Evolutionary conservation across 2,329 filamentous ascomycete genomes (phyloP).

Genomic region (Claviceps capensis): DNA sequence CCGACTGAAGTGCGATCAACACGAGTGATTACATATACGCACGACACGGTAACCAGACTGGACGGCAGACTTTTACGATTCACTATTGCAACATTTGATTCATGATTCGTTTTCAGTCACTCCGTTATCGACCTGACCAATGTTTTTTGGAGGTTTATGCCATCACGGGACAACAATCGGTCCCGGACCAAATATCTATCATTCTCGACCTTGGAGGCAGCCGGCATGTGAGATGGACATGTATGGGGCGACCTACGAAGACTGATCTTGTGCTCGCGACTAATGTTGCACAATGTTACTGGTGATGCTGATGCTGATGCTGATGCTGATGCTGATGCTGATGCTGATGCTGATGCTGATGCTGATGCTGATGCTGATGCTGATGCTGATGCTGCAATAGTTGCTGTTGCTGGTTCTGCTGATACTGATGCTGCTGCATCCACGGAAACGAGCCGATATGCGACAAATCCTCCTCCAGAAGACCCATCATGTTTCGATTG

Average conservation of each 20-base stretch:
- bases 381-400: constrained; percentile 2
- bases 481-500: constrained; percentile 49
- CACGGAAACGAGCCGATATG: constrained; percentile 26
- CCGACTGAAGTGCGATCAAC: constrained; percentile 33
- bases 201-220: not conserved
- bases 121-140: not conserved
- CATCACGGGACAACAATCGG: not conserved
- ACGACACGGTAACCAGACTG: not conserved
- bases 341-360: constrained; percentile 10
- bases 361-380: too few species aligned
- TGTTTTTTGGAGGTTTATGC: not conserved
- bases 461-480: constrained; percentile 48
- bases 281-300: not conserved
- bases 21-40: not conserved
- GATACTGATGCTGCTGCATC: constrained; percentile 13
- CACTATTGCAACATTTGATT: not conserved
- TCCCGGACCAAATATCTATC: not conserved
- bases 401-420: constrained; percentile 10
- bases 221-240: not conserved
- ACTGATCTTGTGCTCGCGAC: not conserved
- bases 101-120: not conserved
- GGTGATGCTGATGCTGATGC: constrained; percentile 6
- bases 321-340: constrained; percentile 8
- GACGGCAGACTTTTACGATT: not conserved
- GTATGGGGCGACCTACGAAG: not conserved